A percentile compares a stretch with the other conserved stretches of the same genome.
Evolutionary conservation across 129 eudicot species (phyloP).

Genomic region (Oenanthe sinensis): DNA sequence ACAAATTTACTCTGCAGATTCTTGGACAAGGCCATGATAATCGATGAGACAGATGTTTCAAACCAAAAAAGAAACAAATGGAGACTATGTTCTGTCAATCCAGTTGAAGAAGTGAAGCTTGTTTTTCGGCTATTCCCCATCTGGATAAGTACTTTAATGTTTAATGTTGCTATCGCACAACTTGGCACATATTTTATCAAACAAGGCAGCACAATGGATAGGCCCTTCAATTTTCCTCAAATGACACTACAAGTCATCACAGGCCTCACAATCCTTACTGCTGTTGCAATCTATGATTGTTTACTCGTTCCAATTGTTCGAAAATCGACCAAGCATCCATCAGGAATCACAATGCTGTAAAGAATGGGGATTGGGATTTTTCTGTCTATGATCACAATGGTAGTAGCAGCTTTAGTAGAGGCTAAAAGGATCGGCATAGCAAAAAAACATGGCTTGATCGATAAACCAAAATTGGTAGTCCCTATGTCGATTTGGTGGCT

Average conservation of each 20-base stretch:
- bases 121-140: constrained; percentile 45
- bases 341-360: constrained; percentile 56
- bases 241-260: constrained; percentile 46
- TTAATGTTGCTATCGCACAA: constrained; percentile 40
- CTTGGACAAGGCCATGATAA: constrained; percentile 52
- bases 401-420: constrained; percentile 40
- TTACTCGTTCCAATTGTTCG: constrained; percentile 37
- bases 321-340: constrained; percentile 29
- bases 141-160: constrained; percentile 48
- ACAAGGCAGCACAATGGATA: constrained; percentile 43
- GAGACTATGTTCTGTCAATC: constrained; percentile 52
- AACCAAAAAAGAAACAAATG: constrained; percentile 21
- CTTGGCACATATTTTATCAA: constrained; percentile 46
- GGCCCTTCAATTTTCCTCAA: constrained; percentile 29
- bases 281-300: constrained; percentile 38
- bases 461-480: constrained; percentile 13
- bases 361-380: constrained; percentile 44
- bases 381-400: constrained; percentile 33
- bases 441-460: constrained; percentile 21
- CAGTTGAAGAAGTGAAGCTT: constrained; percentile 56
- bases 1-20: constrained; percentile 23
- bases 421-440: constrained; percentile 29
- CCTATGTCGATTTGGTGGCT: constrained; percentile 35
- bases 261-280: constrained; percentile 38
- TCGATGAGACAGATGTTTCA: constrained; percentile 32